Evolutionary conservation across 352 stramenopile species (phyloP).

Genomic region (Phytophthora foliorum): DNA sequence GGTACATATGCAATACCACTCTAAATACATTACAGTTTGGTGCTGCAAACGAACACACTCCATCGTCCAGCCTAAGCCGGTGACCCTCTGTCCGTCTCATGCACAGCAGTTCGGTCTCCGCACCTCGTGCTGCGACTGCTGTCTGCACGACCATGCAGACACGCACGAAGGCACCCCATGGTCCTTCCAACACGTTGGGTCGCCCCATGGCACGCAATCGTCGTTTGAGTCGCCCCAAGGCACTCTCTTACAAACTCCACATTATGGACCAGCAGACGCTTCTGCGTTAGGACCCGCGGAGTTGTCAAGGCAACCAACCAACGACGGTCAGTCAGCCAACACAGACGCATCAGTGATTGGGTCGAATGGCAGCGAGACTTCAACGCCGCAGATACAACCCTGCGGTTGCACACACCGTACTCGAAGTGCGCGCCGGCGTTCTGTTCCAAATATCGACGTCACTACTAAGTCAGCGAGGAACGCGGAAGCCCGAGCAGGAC

Average conservation of each 20-base stretch:
- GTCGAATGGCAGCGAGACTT: no score
- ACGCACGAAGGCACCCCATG: conserved; percentile 3
- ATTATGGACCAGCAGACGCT: no score
- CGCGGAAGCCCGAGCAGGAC: neutral
- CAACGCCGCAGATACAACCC: neutral
- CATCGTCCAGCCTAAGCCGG: neutral
- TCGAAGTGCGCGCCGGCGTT: neutral
- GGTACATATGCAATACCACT: neutral
- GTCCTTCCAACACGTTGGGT: neutral
- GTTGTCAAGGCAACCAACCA: neutral
- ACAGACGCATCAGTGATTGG: no score
- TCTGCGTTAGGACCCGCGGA: no score
- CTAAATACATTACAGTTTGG: conserved; percentile 11
- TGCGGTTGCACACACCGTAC: neutral
- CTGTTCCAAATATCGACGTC: neutral
- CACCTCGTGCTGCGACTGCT: neutral
- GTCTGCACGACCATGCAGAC: neutral
- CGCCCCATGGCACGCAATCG: neutral
- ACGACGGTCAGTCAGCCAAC: no score
- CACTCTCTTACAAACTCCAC: neutral
- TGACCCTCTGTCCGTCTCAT: no score
- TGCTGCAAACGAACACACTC: conserved; percentile 11
- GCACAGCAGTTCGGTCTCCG: no score
- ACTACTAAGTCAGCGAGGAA: neutral
- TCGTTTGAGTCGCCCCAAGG: neutral